These are phyloP conservation scores for Hypoxylon lienhwacheense DNA, from an alignment of 495 filamentous ascomycete genomes.

Conservation along the genomic window DNA sequence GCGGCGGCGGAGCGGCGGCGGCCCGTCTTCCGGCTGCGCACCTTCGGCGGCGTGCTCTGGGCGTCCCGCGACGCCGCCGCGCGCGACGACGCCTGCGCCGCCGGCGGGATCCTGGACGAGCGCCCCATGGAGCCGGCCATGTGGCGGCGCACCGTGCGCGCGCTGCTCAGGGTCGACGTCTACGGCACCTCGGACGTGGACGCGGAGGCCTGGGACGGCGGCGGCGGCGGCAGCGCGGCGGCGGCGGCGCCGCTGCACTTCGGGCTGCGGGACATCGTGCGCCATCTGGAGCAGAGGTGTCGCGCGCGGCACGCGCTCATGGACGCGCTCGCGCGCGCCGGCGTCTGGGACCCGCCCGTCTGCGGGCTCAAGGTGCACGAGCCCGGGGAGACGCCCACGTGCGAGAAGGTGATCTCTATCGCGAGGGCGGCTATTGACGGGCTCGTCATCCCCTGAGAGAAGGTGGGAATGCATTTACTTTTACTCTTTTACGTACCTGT, in stretches of 20 bases:
- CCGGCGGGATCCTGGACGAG: slow-evolving; percentile 28
- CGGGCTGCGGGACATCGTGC: slow-evolving; percentile 56
- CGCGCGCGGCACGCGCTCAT: slow-evolving; percentile 43
- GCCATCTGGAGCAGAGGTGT: slow-evolving; percentile 52
- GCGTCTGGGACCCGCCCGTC: slow-evolving; percentile 21
- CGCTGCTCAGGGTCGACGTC: slow-evolving; percentile 55
- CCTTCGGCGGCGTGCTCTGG: slow-evolving; percentile 52
- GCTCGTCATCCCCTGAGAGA: slow-evolving; percentile 52
- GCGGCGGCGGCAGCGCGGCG: too few relatives aligned
- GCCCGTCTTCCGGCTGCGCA: slow-evolving; percentile 47
- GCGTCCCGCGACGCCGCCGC: slow-evolving; percentile 23
- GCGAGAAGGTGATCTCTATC: slow-evolving; percentile 52
- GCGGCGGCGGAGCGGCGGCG: slow-evolving; percentile 45
- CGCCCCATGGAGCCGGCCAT: slow-evolving; percentile 48
- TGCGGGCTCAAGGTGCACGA: slow-evolving; percentile 19
- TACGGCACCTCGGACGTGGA: slow-evolving; percentile 48
- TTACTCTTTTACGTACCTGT: too few relatives aligned
- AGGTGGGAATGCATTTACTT: too few relatives aligned
- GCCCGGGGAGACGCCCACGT: slow-evolving; percentile 40
- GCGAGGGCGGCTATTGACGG: slow-evolving; percentile 52
- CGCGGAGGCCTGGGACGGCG: not conserved
- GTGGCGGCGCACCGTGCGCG: slow-evolving; percentile 55
- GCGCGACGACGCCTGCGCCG: slow-evolving; percentile 28
- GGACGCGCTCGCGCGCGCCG: slow-evolving; percentile 41
- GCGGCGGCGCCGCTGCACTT: slow-evolving; percentile 28